Conservation (phyloP, 1,284 basidiomycete species). For the Sporisorium graminicola region DNA sequence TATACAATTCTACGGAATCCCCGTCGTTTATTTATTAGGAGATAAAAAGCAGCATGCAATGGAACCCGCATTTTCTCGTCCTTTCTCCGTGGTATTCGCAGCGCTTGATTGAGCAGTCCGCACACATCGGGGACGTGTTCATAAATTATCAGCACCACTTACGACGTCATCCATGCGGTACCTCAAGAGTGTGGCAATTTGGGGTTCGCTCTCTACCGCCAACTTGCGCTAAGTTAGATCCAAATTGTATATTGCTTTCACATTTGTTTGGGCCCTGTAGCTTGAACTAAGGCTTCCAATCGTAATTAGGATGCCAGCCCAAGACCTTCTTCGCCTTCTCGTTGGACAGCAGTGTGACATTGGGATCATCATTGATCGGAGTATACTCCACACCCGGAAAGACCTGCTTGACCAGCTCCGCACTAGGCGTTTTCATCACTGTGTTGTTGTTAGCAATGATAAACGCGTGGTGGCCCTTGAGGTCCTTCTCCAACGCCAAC, state of each 20-base stretch:
- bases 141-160: too few relatives aligned
- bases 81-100: not conserved
- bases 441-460: constrained; percentile 71
- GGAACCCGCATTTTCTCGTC: not conserved
- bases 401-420: constrained; percentile 69
- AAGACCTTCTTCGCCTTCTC: constrained; percentile 70
- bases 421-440: constrained; percentile 64
- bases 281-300: constrained; percentile 53
- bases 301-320: constrained; percentile 68
- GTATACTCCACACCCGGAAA: constrained; percentile 68
- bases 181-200: too few relatives aligned
- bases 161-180: too few relatives aligned
- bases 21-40: too few relatives aligned
- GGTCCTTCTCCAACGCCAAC: constrained; percentile 63
- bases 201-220: too few relatives aligned
- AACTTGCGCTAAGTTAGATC: too few relatives aligned
- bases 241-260: too few relatives aligned
- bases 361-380: constrained; percentile 44
- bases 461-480: constrained; percentile 70
- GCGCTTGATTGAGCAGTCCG: not conserved
- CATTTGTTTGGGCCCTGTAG: too few relatives aligned
- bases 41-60: not conserved
- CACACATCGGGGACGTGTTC: too few relatives aligned
- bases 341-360: constrained; percentile 65
- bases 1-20: not conserved